Evolutionary conservation across 1,139 yeast genomes (phyloP), one percentile per base, ranked within the genome.

Genomic region (Saccharomycopsis phalli): DNA sequence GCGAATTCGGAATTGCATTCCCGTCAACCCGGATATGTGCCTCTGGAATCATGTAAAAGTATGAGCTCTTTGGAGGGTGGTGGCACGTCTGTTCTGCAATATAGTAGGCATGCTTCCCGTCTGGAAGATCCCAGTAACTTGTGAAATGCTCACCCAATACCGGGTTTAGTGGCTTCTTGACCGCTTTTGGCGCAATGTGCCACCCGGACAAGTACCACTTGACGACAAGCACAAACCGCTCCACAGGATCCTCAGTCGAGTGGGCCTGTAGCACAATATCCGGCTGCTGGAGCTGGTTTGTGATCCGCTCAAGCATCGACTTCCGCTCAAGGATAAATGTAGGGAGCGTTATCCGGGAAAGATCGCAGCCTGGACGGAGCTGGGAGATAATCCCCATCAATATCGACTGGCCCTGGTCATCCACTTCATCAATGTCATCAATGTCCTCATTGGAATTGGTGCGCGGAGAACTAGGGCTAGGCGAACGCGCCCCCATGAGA

Each of bases 131-230:
- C 98, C 98, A 91, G 57, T 82, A 88, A 54, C 95, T 81, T 14
- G 83, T 70, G 57, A 86, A 91, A 50, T 80, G 71, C 57, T 91
- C 98, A 22, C 97, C 97, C 23, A 91, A 60, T 4, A 93, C 87
- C 1, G 98, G 98, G 54, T 91, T 91, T 52, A 91, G 67, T 0
- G 98, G 98, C 60, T 91, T 91, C 59, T 93, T 91, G 10, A 91
- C 98, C 1, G 97, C 98, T 57, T 88, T 91, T 19, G 98, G 98
- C 1, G 96, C 93, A 56, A 91, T 88, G 56, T 91, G 97, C 97
- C 97, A 91, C 37, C 94, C 87, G 2, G 95, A 76, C 57, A 91
- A 67, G 57, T 88, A 91, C 95, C 95, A 91, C 53, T 78, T 76
- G 32, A 82, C 76, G 7, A 91, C 77, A 36, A 72, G 62, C 6